A percentile compares a stretch with the other conserved stretches of the same genome.
These are phyloP conservation scores for Acer yangbiense DNA, from an alignment of 345 rosid species.

Conservation along the genomic window DNA sequence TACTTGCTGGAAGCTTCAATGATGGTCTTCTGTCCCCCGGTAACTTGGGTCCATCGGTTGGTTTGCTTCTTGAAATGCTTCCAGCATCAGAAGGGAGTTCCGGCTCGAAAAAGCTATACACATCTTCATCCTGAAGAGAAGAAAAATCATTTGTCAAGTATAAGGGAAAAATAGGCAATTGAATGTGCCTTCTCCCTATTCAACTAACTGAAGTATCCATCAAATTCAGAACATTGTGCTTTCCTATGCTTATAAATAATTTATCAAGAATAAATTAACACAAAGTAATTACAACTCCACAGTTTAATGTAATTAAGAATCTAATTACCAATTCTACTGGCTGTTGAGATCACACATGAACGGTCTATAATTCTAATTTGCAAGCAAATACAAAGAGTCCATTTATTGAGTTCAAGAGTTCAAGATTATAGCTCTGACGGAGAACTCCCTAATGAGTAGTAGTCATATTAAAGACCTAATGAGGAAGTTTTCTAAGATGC, in stretches of 20 bases:
- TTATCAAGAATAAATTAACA: not conserved
- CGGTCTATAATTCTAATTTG: not conserved
- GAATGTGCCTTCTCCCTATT: not conserved
- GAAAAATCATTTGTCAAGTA: not conserved
- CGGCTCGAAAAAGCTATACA: slow-evolving; percentile 94
- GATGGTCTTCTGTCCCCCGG: slow-evolving; percentile 63
- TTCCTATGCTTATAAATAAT: not conserved
- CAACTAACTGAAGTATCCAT: not conserved
- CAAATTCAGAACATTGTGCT: not conserved
- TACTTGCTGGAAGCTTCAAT: slow-evolving; percentile 58
- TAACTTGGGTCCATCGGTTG: slow-evolving; percentile 57
- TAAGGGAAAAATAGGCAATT: not conserved
- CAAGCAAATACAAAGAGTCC: not conserved
- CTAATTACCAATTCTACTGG: not conserved
- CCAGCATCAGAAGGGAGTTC: slow-evolving; percentile 74
- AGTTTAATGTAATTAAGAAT: not conserved
- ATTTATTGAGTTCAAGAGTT: not conserved
- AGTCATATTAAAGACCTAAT: not conserved
- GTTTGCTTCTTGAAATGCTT: slow-evolving; percentile 56
- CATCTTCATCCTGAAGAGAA: slow-evolving; percentile 85
- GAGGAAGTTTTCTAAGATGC: not conserved
- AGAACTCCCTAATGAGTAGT: not conserved
- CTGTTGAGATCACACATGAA: not conserved
- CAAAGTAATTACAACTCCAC: not conserved
- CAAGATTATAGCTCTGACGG: not conserved